These are phyloP conservation scores for Kwoniella europaea DNA, from an alignment of 768 basidiomycete genomes.

Conservation along the genomic window DNA sequence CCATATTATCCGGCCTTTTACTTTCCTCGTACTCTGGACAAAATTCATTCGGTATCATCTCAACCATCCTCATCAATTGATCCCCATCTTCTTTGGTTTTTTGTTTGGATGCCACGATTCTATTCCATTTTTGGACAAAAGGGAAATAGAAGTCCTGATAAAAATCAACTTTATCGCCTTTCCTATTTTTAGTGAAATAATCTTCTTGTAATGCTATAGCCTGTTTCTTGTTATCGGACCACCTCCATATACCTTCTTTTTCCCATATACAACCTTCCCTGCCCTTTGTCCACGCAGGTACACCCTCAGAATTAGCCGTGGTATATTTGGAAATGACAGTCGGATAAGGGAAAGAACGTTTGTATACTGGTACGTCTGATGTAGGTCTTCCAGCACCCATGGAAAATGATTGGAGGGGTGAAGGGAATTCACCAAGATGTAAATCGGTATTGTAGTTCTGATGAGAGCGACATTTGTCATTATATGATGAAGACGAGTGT, in stretches of 20 bases:
- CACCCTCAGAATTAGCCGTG: constrained; percentile 67
- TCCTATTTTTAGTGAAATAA: constrained; percentile 75
- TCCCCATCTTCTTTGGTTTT: constrained; percentile 19
- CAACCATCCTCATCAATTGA: constrained; percentile 58
- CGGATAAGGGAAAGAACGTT: constrained; percentile 85
- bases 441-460: constrained; percentile 91
- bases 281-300: constrained; percentile 70
- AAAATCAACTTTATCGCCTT: constrained; percentile 62
- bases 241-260: constrained; percentile 91
- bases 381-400: constrained; percentile 89
- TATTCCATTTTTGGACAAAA: constrained; percentile 54
- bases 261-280: constrained; percentile 79
- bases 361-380: constrained; percentile 71
- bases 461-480: background rate
- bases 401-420: constrained; percentile 84
- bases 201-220: constrained; percentile 79
- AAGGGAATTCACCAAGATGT: constrained; percentile 73
- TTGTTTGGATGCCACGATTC: constrained; percentile 21
- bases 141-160: constrained; percentile 57
- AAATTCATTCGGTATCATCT: constrained; percentile 94
- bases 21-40: constrained; percentile 76
- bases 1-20: constrained; percentile 67
- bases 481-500: background rate
- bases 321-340: constrained; percentile 69
- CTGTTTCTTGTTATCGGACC: constrained; percentile 69